Evolutionary conservation across 1,284 basidiomycete species (phyloP).

Genomic region (Ganoderma sp.): DNA sequence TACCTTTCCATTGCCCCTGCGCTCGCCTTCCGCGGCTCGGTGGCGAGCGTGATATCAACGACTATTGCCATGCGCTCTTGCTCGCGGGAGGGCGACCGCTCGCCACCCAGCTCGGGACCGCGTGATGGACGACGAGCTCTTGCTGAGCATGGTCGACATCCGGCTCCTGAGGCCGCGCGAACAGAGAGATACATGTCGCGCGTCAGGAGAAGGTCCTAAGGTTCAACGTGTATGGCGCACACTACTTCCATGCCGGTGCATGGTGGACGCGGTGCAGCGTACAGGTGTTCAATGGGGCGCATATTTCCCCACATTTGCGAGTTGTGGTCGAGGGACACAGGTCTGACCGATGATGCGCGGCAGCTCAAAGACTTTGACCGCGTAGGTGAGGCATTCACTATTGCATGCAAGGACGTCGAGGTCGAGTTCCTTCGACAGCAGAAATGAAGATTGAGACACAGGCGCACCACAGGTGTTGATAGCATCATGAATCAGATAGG

Average conservation of each 20-base stretch:
- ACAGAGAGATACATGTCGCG: neutral
- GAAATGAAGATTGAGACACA: neutral
- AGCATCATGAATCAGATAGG: neutral
- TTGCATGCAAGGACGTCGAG: neutral
- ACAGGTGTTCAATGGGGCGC: conserved; percentile 72
- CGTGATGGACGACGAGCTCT: conserved; percentile 62
- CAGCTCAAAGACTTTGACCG: neutral
- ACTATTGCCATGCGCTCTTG: conserved; percentile 79
- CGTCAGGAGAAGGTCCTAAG: conserved; percentile 46
- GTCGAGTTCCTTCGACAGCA: neutral
- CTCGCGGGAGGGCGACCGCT: conserved; percentile 71
- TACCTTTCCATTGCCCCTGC: conserved; percentile 48
- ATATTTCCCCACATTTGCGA: neutral
- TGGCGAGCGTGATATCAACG: conserved; percentile 80
- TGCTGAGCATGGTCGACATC: conserved; percentile 79
- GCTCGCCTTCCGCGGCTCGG: conserved; percentile 81
- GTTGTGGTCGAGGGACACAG: neutral
- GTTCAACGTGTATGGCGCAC: conserved; percentile 50
- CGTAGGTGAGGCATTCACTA: neutral
- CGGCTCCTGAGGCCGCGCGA: conserved; percentile 26
- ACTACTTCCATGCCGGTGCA: conserved; percentile 60
- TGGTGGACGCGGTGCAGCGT: conserved; percentile 78
- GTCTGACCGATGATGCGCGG: neutral
- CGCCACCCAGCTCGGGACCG: conserved; percentile 69
- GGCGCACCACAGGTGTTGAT: neutral